Evolutionary conservation across 768 basidiomycete species (phyloP).

Genomic region (Crucibulum laeve): DNA sequence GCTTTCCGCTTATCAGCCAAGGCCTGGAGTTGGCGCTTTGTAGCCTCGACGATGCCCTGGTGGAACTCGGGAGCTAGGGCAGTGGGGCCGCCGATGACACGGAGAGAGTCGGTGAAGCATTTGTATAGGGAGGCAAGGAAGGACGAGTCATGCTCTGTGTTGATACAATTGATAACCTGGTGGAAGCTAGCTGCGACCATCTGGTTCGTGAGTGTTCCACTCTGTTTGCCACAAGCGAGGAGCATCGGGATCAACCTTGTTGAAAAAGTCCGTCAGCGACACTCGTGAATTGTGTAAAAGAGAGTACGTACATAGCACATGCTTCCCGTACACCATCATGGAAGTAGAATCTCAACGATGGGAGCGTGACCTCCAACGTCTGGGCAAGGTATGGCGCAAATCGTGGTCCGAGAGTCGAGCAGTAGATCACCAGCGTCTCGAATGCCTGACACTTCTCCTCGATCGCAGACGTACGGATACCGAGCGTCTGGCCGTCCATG

Average conservation of each 20-base stretch:
- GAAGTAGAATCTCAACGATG: constrained; percentile 71
- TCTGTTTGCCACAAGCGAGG: constrained; percentile 61
- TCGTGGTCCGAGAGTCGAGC: constrained; percentile 57
- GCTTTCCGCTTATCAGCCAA: constrained; percentile 66
- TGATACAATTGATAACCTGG: constrained; percentile 60
- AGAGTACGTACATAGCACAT: constrained; percentile 55
- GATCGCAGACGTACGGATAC: constrained; percentile 74
- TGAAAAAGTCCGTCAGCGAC: background rate
- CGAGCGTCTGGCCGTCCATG: constrained; percentile 73
- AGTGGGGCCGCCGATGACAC: constrained; percentile 51
- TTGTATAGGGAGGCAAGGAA: constrained; percentile 78
- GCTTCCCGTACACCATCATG: constrained; percentile 85
- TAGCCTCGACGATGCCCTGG: constrained; percentile 58
- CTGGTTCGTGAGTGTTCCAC: constrained; percentile 56
- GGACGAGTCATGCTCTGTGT: constrained; percentile 66
- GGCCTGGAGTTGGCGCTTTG: constrained; percentile 63
- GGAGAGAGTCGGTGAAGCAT: constrained; percentile 58
- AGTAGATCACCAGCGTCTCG: constrained; percentile 81
- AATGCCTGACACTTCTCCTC: constrained; percentile 89
- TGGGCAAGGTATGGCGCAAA: constrained; percentile 75
- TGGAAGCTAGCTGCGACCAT: constrained; percentile 69
- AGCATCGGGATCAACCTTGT: constrained; percentile 69
- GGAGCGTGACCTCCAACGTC: constrained; percentile 67
- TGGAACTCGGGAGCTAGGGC: constrained; percentile 51
- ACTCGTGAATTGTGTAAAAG: background rate